Base-by-base conservation (phyloP, 805 yeast species). In the Tetrapisispora phaffii region DNA sequence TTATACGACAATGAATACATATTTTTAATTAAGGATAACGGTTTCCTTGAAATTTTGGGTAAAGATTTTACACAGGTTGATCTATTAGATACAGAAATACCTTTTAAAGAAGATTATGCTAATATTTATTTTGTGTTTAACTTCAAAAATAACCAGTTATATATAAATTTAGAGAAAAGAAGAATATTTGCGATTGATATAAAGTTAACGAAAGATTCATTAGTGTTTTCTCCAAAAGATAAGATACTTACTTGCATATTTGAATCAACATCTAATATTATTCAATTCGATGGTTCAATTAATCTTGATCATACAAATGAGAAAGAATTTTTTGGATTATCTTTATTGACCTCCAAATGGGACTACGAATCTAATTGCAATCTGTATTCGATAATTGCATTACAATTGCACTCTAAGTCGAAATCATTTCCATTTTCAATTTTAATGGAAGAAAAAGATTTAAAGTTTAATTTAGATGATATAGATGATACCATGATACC, bases 11-110 rank as follows among this genome's bases (percentile, higher is more conserved):
- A 41, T 8, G 50, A 52, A 7, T 57, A 47, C 24, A 28, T 54
- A 7, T 34, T 57, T 23, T 7, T 57, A 1, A 44, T 58, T 8
- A 53, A 54, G 41, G 50, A 48, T 20, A 39, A 47, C 42, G 62
- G 62, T 3, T 40, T 32, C 9, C 32, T 57, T 24, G 54, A 54
- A 22, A 33, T 54, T 7, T 26, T 46, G 28, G 39, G 49, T 36
- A 15, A 20, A 12, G 40, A 50, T 12, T 40, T 50, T 2, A 33
- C 38, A 13, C 29, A 44, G 10, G 19, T 54, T 4, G 59, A 56
- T 39, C 13, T 40, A 7, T 21, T 56, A 7, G 42, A 51, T 2
- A 32, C 52, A 53, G 1, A 44, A 36, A 1, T 37, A 47, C 6
- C 36, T 22, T 17, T 50, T 15, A 20, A 46, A 34, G 33, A 22